Evolutionary conservation across 83 land plant species (phyloP).

Genomic region (Isoetes engelmannii): DNA sequence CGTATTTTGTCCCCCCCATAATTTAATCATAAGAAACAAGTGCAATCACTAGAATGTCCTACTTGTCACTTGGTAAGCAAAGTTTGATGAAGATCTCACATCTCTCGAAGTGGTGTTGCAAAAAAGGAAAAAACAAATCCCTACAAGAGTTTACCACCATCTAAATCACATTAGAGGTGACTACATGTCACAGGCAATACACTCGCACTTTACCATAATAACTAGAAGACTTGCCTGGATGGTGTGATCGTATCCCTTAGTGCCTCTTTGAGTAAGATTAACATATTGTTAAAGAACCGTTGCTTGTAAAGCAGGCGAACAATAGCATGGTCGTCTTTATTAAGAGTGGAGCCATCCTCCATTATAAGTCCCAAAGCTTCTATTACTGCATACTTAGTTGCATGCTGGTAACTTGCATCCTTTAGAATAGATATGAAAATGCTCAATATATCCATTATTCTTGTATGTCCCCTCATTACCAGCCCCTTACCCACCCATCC

Average conservation of each 20-base stretch:
- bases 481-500: conserved; percentile 31
- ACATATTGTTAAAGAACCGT: conserved; percentile 27
- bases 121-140: too few relatives aligned
- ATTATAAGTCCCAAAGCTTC: conserved; percentile 22
- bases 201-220: background rate
- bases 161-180: background rate
- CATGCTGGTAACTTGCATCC: background rate
- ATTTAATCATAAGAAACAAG: too few relatives aligned
- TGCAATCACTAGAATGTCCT: too few relatives aligned
- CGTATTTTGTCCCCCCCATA: too few relatives aligned
- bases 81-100: too few relatives aligned
- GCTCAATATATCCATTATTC: conserved; percentile 18
- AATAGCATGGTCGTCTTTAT: conserved; percentile 19
- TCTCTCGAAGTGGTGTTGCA: too few relatives aligned
- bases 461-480: conserved; percentile 34
- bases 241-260: conserved; percentile 6
- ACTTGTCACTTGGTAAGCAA: too few relatives aligned
- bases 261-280: conserved; percentile 23
- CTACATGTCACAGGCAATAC: background rate
- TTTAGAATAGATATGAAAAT: background rate
- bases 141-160: background rate
- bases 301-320: conserved; percentile 31
- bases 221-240: background rate
- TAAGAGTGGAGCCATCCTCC: conserved; percentile 15
- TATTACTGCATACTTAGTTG: conserved; percentile 16